Evolutionary conservation across 371 early-diverging fungal genomes (phyloP), one percentile per base, ranked within the genome.

Genomic region (Actinomucor elegans): DNA sequence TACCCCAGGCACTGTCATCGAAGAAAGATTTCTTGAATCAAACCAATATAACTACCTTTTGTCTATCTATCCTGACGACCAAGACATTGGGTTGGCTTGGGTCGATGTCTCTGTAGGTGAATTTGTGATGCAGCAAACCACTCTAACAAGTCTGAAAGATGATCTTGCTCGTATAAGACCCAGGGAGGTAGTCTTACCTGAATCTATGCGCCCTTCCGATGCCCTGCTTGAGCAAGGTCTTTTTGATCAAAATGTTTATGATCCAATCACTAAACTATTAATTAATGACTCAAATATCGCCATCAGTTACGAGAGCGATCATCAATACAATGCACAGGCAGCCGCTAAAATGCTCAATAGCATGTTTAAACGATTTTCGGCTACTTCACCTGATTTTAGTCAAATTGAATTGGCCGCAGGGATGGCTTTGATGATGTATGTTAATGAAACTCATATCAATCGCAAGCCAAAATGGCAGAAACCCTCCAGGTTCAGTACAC

Each of bases 31-130:
- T 61, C 47, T 88, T 28, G 75, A 81, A 58, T 61, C 80, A 12
- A 66, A 66, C 27, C 75, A 84, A 40, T 84, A 88, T 63, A 88
- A 87, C 51, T 93, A 86, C 66, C 65, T 92, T 6, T 59, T 90
- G 7, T 75, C 84, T 14, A 69, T 88, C 27, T 47, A 57, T 26
- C 67, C 66, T 29, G 18, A 50, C 20, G 26, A 49, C 18, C 61
- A 56, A 15, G 23, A 57, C 1, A 48, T 91, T 17, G 92, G 93
- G 3, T 67, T 97, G 34, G 87, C 96, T 2, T 97, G 96, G 96
- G 67, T 88, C 2, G 98, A 97, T 77, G 62, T 97, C 33, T 86
- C 92, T 0, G 93, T 94, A 1, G 98, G 98, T 23, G 94, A 94
- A 41, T 93, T 94, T 55, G 77, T 83, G 37, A 80, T 90, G 28